A percentile compares a stretch with the other conserved stretches of the same genome.
Conservation (phyloP, 257 asterid genomes). For the Solanum sitiens region DNA sequence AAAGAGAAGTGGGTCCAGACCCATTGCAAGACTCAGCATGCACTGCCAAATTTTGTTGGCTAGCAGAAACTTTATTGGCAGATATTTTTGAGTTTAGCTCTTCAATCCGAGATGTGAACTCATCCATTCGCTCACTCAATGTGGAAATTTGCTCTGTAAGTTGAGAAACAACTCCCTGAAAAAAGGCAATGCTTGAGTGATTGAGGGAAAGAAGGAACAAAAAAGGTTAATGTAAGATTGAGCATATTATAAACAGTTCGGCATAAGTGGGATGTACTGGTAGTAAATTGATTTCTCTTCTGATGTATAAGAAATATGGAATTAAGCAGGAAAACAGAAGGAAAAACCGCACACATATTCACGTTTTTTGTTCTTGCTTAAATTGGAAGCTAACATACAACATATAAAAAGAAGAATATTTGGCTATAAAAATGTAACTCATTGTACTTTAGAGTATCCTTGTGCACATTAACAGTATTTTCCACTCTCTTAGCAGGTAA, state of each 20-base stretch:
- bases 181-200: conserved; percentile 1
- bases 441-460: neutral
- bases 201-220: neutral
- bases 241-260: neutral
- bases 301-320: neutral
- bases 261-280: neutral
- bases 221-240: neutral
- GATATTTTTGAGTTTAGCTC: conserved; percentile 69
- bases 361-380: neutral
- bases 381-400: neutral
- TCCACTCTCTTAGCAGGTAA: neutral
- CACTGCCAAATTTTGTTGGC: conserved; percentile 71
- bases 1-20: conserved; percentile 41
- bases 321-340: neutral
- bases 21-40: conserved; percentile 70
- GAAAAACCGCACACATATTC: neutral
- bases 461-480: neutral
- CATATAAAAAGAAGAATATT: neutral
- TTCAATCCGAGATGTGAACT: conserved; percentile 83
- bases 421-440: neutral
- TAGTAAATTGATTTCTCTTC: neutral
- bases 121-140: conserved; percentile 91
- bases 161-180: conserved; percentile 79
- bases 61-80: conserved; percentile 38
- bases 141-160: conserved; percentile 89